A percentile compares a stretch with the other conserved stretches of the same genome.
These are phyloP conservation scores for Casuarina cunninghamiana DNA, from an alignment of 306 rosid species.

Conservation along the genomic window DNA sequence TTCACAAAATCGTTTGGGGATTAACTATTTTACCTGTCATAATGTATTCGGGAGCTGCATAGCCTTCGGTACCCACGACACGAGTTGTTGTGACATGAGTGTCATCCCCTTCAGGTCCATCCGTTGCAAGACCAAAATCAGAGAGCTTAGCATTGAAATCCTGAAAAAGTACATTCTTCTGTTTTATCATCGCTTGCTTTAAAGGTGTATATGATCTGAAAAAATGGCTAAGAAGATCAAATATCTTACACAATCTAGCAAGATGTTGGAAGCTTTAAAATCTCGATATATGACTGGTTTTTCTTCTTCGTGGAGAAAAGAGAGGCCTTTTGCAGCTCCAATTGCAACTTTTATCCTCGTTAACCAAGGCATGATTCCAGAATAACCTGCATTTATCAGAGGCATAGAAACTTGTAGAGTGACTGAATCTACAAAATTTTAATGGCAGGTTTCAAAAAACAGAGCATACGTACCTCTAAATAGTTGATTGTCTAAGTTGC, in stretches of 20 bases:
- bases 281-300: slow-evolving; percentile 84
- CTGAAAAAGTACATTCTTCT: slow-evolving; percentile 31
- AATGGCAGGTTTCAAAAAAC: neutral
- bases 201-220: neutral
- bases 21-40: slow-evolving; percentile 58
- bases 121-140: slow-evolving; percentile 88
- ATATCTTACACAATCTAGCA: slow-evolving; percentile 57
- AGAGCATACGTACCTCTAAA: slow-evolving; percentile 51
- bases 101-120: slow-evolving; percentile 73
- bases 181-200: neutral
- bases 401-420: neutral
- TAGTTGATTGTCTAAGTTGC: slow-evolving; percentile 66
- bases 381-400: slow-evolving; percentile 57
- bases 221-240: slow-evolving; percentile 6
- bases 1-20: neutral
- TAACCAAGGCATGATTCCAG: slow-evolving; percentile 85
- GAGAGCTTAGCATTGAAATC: slow-evolving; percentile 81
- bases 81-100: slow-evolving; percentile 61
- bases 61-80: slow-evolving; percentile 90
- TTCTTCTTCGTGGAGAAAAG: slow-evolving; percentile 85
- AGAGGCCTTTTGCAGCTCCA: slow-evolving; percentile 88
- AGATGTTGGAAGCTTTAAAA: slow-evolving; percentile 82
- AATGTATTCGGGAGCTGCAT: slow-evolving; percentile 92
- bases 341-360: slow-evolving; percentile 80
- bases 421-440: no score